Evolutionary conservation across 495 filamentous ascomycete species (phyloP), one percentile per base, ranked within the genome.

Genomic region (Aspergillus indologenus): DNA sequence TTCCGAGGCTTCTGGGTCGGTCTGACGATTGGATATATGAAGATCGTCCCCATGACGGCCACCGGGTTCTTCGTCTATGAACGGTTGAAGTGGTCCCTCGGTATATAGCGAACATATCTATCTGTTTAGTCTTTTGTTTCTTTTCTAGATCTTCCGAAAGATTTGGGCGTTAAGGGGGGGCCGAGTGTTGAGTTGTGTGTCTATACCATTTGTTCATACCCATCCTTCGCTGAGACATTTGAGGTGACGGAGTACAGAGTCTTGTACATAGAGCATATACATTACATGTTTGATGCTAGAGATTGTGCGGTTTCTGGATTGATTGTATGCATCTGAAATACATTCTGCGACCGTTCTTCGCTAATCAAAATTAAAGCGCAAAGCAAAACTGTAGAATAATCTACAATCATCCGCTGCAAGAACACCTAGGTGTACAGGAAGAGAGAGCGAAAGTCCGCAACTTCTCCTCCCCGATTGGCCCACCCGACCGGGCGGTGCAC

Each of bases 21-120:
- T 0, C 73, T 98, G 70, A 90, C 88, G 5, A 97, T 98, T 69
- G 94, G 94, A 14, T 98, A 98, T 67, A 79, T 91, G 57, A 98
- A 98, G 77, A 84, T 98, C 56, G 77, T 97, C 54, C 94, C 94
- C 2, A 90, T 98, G 90, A 85, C 75, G 57, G 94, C 94, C 29
- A 88, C 88, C 45, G 87, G 85, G 52, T 86, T 86, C 65, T 84
- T 82, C 63, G 85, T 86, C 9, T 98, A 97, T 63, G 92, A 97
- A 75, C 79, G 92, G 64, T 73, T 86, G 60, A 96, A 93, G 78
- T 82, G 78, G 62, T 77, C 77, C 61, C 71, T 94, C 58, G 86
- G 87, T 43, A 92, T 94, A 69, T 64, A 58, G 34, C 5, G 40
- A n/a, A 21, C 15, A 22, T 1, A 29, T 24, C 17, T 45, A 44